These are phyloP conservation scores for Exutisphaerella laricina DNA, from an alignment of 2,329 filamentous ascomycete species.

Conservation along the genomic window DNA sequence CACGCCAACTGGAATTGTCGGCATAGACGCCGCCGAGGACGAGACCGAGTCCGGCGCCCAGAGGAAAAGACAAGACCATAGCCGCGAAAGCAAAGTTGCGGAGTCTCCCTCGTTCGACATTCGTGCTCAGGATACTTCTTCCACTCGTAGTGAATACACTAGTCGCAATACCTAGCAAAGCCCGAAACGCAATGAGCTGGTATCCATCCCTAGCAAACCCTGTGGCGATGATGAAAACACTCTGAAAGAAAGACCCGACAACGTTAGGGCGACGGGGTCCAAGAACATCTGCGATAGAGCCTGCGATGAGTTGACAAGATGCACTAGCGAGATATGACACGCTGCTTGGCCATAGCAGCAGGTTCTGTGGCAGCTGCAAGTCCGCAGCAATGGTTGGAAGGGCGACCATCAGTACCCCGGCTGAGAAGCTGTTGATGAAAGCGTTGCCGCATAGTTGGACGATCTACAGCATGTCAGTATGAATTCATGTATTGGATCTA, in stretches of 20 bases:
- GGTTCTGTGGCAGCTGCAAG: constrained; percentile 10
- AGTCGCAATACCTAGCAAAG: constrained; percentile 20
- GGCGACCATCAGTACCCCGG: constrained; percentile 20
- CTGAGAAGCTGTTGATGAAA: constrained; percentile 20
- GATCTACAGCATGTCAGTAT: constrained; percentile 1
- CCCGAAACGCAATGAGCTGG: constrained; percentile 24
- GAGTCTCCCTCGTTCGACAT: constrained; percentile 42
- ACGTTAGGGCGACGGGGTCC: constrained; percentile 45
- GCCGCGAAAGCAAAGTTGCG: constrained; percentile 50
- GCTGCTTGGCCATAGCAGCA: constrained; percentile 26
- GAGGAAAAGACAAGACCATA: constrained; percentile 45
- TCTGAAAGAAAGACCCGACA: constrained; percentile 33
- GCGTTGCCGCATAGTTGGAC: constrained; percentile 19
- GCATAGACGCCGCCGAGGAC: constrained; percentile 48
- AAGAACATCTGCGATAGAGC: constrained; percentile 48
- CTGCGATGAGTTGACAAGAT: constrained; percentile 46
- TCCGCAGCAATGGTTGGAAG: constrained; percentile 18
- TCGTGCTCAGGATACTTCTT: constrained; percentile 45
- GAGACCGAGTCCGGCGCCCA: constrained; percentile 50
- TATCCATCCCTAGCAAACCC: constrained; percentile 36
- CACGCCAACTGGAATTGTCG: constrained; percentile 47
- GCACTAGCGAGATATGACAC: constrained; percentile 43
- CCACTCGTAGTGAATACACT: constrained; percentile 39
- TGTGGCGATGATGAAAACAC: constrained; percentile 39
- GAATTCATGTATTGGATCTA: background rate